Evolutionary conservation across 179 eudicot genomes (phyloP), one percentile per base, ranked within the genome.

Genomic region (Drosera spatulata): DNA sequence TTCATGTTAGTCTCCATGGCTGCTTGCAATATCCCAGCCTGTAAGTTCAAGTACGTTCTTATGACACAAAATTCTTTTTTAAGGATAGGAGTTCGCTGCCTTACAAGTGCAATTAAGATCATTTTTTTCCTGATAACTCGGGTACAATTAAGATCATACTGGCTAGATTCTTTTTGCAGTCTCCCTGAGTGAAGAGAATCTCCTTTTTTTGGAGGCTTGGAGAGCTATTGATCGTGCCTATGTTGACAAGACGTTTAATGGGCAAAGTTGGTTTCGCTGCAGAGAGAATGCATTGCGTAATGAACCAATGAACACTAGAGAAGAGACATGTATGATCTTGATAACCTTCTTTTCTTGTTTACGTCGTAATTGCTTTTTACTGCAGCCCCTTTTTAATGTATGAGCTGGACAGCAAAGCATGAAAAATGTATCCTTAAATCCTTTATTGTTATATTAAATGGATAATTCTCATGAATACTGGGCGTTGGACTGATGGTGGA

Each of bases 221-320:
- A 88, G 98, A 73, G 86, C 87, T 10, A 67, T 91, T 67, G 98
- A 91, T 64, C 88, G 96, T 58, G 98, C 96, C 8, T 91, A 88
- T 77, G 82, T 88, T 53, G 98, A 91, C 80, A 91, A 91, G 74
- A 80, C 69, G 48, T 91, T 91, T 75, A 91, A 91, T 73, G 98
- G 98, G 53, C 96, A 91, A 74, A 91, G 95, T 66, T 91, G 98
- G 98, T 88, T 91, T 66, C 93, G 89, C 69, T 91, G 85, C 77
- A 80, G 98, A 75, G 98, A 91, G 73, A 81, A 82, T 68, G 96
- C 95, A 50, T 71, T 91, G 54, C 91, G 91, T 56, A 78, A 55
- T 73, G 96, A 84, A 65, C 98, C 98, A 38, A 91, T 88, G 98
- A 88, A 76, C 74, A 80, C 76, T n/a, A 73, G 98, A 66, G 82